Base-by-base conservation (phyloP, 1,284 basidiomycete species). In the Sporisorium graminicola region DNA sequence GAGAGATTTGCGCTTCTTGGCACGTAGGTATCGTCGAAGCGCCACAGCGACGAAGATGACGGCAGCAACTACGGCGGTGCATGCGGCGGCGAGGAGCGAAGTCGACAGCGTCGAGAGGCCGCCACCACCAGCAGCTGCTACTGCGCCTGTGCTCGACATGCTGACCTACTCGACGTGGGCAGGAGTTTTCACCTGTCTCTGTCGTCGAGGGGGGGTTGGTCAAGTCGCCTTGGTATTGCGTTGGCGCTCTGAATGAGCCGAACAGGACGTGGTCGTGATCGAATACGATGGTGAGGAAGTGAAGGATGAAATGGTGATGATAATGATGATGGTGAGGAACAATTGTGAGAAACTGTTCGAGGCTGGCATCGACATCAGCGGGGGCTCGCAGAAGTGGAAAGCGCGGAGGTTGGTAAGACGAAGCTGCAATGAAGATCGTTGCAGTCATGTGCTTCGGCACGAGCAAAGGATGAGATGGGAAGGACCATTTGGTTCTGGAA, bases 41-140 rank as follows among this genome's bases (percentile, higher is more conserved):
- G 73, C 73, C 10, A 75, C 52, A 18, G 56, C 14, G 40, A 75
- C 73, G 33, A 75, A 75, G 46, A 75, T 70, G 54, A 52, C 35
- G 16, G 73, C 63, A 31, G 73, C 73, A 9, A 67, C 63, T 5
- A 70, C 56, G 5, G 73, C 67, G 9, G 67, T 75, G 33, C 66
- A 70, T 35, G 73, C 62, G 29, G 73, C 73, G 5, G 67, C 73
- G 27, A 75, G 73, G 20, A 75, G 67, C 29, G 73, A 60, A 18
- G 73, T 70, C 18, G 73, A 70, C 10, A 75, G 62, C 40, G 73
- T 75, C 44, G 67, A 66, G 24, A 75, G 37, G 26, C 67, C 20
- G 47, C 52, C 46, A 29, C 63, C 51, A 47, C 53, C 57, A 51
- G 54, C 59, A 27, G 71, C 59, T 27, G 65, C 57, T 43, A 66